phyloP scores from a whole-genome alignment of 2,329 filamentous ascomycete genomes.

The Curvularia sp. region DNA sequence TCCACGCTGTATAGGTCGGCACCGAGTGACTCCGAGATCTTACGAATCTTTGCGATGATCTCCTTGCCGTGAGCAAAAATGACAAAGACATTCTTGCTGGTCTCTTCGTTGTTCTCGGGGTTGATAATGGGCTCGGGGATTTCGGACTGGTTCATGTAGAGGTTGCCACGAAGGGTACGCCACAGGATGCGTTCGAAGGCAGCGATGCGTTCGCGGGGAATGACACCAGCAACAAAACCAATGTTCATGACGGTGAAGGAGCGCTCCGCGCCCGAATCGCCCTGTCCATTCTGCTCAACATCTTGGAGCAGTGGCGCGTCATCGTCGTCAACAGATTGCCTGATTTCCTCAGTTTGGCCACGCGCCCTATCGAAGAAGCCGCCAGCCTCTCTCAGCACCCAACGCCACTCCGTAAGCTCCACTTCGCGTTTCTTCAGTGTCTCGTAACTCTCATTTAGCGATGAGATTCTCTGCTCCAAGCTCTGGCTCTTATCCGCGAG shows the following conservation, averaged over 20 bases:
- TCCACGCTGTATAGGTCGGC: constrained; percentile 97
- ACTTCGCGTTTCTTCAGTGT: constrained; percentile 97
- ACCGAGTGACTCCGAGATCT: constrained; percentile 97
- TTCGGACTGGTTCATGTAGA: constrained; percentile 99
- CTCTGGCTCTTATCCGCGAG: constrained; percentile 90
- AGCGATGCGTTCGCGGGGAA: constrained; percentile 87
- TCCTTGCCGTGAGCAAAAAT: constrained; percentile 99
- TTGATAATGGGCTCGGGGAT: constrained; percentile 93
- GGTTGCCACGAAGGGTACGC: constrained; percentile 94
- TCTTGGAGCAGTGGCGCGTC: constrained; percentile 94
- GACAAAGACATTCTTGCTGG: constrained; percentile 98
- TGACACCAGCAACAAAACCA: constrained; percentile 96
- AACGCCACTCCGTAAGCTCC: constrained; percentile 97
- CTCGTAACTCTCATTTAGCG: constrained; percentile 97
- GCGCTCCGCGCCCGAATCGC: constrained; percentile 72
- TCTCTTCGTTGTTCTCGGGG: constrained; percentile 87
- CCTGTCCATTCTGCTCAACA: constrained; percentile 81
- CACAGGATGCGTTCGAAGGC: constrained; percentile 97
- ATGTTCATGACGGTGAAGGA: constrained; percentile 99
- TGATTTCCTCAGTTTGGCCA: constrained; percentile 95
- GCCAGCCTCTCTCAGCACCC: constrained; percentile 94
- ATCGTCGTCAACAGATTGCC: constrained; percentile 81
- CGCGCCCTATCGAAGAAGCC: constrained; percentile 97
- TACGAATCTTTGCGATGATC: constrained; percentile 97
- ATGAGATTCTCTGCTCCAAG: constrained; percentile 88